Percentiles rank a stretch among this genome's conserved stretches.
phyloP scores from a whole-genome alignment of 768 basidiomycete genomes.

The Rickenella mellea region DNA sequence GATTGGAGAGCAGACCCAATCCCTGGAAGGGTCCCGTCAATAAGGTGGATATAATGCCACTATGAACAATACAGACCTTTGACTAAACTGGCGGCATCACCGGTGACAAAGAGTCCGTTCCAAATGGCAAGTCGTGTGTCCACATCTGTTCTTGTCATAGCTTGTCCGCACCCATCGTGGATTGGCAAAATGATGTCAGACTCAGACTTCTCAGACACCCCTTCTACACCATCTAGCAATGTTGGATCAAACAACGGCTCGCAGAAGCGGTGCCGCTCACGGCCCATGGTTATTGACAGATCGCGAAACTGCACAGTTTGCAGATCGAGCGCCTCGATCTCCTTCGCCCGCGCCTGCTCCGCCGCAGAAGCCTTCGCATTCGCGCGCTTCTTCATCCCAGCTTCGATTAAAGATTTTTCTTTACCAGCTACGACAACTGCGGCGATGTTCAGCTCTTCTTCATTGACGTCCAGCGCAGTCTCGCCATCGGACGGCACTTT shows the following conservation, averaged over 20 bases:
- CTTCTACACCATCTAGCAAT: constrained; percentile 33
- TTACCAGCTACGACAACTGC: constrained; percentile 87
- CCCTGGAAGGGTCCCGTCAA: constrained; percentile 27
- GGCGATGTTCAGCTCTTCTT: constrained; percentile 83
- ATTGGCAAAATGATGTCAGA: constrained; percentile 30
- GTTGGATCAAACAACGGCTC: constrained; percentile 80
- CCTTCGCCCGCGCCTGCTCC: constrained; percentile 70
- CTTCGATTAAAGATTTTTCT: constrained; percentile 82
- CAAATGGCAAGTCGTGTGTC: constrained; percentile 65
- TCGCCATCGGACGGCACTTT: constrained; percentile 72
- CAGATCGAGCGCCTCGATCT: constrained; percentile 81
- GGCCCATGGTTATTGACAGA: constrained; percentile 66
- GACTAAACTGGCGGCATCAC: constrained; percentile 60
- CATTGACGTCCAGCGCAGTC: constrained; percentile 32
- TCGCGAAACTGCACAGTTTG: constrained; percentile 65
- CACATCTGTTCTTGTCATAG: constrained; percentile 51
- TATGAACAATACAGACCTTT: constrained; percentile 40
- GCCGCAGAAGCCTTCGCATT: constrained; percentile 66
- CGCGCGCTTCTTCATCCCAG: constrained; percentile 69
- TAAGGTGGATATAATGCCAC: not conserved
- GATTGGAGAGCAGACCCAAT: constrained; percentile 63
- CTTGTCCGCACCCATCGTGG: constrained; percentile 58
- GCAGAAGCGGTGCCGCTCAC: constrained; percentile 84
- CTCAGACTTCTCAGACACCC: constrained; percentile 16
- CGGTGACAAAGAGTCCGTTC: constrained; percentile 75